Evolutionary conservation across 2,329 filamentous ascomycete species (phyloP).

Genomic region (Elsinoe fawcettii): DNA sequence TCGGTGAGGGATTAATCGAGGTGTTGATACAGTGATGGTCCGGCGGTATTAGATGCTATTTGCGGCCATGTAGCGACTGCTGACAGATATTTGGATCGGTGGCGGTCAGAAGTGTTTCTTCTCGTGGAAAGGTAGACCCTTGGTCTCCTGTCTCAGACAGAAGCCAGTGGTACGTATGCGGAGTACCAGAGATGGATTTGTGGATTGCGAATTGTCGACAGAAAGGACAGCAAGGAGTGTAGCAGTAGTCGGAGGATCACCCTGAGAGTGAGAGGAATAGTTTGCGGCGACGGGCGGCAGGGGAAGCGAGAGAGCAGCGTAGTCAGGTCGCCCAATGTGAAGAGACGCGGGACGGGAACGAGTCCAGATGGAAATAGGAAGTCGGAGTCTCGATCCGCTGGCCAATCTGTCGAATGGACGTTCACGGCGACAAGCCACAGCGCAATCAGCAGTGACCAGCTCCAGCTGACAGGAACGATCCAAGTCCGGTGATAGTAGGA

Average conservation of each 20-base stretch:
- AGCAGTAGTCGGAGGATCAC: not conserved
- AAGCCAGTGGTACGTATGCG: not conserved
- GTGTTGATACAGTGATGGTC: not conserved
- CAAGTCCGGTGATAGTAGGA: not conserved
- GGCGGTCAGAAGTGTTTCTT: not conserved
- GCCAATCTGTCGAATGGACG: not conserved
- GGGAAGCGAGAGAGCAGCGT: not conserved
- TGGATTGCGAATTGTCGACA: not conserved
- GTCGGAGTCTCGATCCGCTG: not conserved
- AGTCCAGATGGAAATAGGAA: not conserved
- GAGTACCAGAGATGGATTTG: not conserved
- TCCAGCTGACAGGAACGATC: slow-evolving; percentile 5
- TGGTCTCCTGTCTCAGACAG: slow-evolving; percentile 9
- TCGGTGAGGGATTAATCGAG: not conserved
- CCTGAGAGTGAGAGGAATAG: not conserved
- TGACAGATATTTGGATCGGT: not conserved
- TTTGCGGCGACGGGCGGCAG: not conserved
- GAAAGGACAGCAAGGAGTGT: not conserved
- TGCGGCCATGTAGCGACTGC: not conserved
- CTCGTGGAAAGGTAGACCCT: not conserved
- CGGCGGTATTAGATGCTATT: not conserved
- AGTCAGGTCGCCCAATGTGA: not conserved
- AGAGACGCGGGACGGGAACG: not conserved
- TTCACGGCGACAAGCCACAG: not conserved
- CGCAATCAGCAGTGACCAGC: not conserved